Base-by-base conservation (phyloP, 306 rosid genomes). In the Dryas alaskensis region DNA sequence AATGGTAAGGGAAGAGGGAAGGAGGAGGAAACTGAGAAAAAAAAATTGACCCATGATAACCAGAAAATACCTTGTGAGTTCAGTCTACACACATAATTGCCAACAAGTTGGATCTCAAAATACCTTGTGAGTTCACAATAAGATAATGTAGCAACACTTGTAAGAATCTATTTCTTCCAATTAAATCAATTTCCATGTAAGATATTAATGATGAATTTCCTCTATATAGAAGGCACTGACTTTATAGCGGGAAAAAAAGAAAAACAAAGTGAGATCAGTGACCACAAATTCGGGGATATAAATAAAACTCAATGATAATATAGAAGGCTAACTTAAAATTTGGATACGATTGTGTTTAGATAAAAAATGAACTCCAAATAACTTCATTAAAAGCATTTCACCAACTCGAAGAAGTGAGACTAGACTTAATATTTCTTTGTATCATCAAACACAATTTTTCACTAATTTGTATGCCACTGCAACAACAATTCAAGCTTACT, bases 351-450 rank as follows among this genome's bases (percentile, higher is more conserved):
- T 46, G 42, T 11, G 44, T 49, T 47, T 22, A 12, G 10, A 47
- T 6, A 27, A 27, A 65, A 67, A 14, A 10, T 22, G 70, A 66
- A 66, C 40, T 47, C 55, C 19, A 1, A 66, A 1, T 19, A 4
- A 67, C 13, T 67, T 65, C 39, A 45, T 10, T 16, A 52, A 51
- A 6, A 39, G 49, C 16, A n/a, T 40, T 51, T 25, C 6, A 42
- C 52, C 40, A 54, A 70, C 64, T 40, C 52, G 19, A 43, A 8
- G 63, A 40, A 70, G 50, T 42, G 61, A 45, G 53, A n/a, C n/a
- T 6, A 19, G 3, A 3, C 51, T 2, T 70, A 5, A 43, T 70
- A 11, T 46, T 57, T 58, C 17, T 14, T 7, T 45, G 54, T 10
- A 57, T n/a, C 9, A 8, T 44, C 31, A 58, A 14, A 31, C 31